phyloP scores from a whole-genome alignment of 1,284 basidiomycete genomes.

The Heterobasidion irregulare region DNA sequence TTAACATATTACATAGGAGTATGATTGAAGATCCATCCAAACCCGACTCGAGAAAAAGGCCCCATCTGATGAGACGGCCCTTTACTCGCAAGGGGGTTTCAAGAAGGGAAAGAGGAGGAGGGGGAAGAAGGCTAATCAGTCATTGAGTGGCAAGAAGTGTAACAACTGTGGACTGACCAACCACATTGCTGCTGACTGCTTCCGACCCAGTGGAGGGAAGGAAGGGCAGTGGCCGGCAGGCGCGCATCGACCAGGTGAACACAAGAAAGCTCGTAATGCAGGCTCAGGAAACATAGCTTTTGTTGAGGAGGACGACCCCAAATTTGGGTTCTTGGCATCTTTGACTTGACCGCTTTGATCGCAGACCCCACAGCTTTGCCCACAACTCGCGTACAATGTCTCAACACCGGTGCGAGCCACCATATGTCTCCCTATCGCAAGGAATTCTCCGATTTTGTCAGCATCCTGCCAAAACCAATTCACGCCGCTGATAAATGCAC shows the following conservation, averaged over 20 bases:
- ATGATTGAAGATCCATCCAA: neutral
- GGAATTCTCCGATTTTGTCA: neutral
- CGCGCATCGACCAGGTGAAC: conserved; percentile 3
- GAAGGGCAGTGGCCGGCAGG: too few species aligned
- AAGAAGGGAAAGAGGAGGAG: too few species aligned
- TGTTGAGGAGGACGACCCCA: too few species aligned
- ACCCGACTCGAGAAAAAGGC: too few species aligned
- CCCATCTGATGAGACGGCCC: too few species aligned
- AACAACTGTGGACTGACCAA: too few species aligned
- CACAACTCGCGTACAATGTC: neutral
- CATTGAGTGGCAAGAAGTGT: too few species aligned
- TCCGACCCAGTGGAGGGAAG: too few species aligned
- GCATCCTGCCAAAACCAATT: neutral
- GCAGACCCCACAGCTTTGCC: neutral
- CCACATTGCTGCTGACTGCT: too few species aligned
- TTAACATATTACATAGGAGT: conserved; percentile 9
- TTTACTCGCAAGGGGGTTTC: too few species aligned
- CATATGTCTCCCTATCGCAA: neutral
- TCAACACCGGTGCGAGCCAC: neutral
- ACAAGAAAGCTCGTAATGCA: neutral
- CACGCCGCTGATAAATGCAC: neutral
- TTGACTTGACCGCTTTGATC: too few species aligned
- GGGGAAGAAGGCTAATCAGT: too few species aligned
- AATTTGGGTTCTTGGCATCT: neutral
- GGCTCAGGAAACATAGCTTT: neutral